Base-by-base conservation (phyloP, 306 rosid species). In the Cucumis cinereus region DNA sequence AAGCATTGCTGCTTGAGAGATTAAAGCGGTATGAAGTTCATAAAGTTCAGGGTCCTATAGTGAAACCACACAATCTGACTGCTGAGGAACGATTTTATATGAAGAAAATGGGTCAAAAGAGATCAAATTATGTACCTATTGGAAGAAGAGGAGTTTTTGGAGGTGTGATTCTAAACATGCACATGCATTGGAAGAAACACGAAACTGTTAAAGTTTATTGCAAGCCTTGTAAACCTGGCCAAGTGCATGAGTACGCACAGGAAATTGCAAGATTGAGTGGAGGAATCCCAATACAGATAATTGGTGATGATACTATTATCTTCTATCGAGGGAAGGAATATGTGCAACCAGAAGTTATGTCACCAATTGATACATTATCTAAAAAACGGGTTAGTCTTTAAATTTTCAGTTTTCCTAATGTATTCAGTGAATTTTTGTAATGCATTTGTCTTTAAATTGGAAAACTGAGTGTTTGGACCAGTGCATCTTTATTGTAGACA, bases 141-240 rank as follows among this genome's bases (percentile, higher is more conserved):
- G 98, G 98, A 54, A 86, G 89, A 85, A 84, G 97, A 86, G 98
- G 97, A 66, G 33, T 94, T 78, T 94, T 94, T 79, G 97, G 98
- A 60, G 98, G 97, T 57, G 92, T 94, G 79, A 80, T 94, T 87
- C 94, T 94, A 69, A 94, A 94, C 78, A 90, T 94, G 98, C 97
- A 94, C 77, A 81, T 94, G 98, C 98, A 91, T 81, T 91, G 98
- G 98, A 93, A 93, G 82, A 93, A 87, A 82, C 98, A 93, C n/a
- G 97, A 94, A 82, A 91, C 97, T 2, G 95, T 90, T 28, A 88
- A 90, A 89, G 91, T 86, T 82, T 84, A 90, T 26, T 94, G 94
- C 90, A 91, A 94, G 75, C 88, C 92, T 35, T 83, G 95, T 82
- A 90, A 90, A 79, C 98, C 96, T 62, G 95, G 92, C 78, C 93